Evolutionary conservation across 1,139 yeast species (phyloP).

Genomic region (Yamadazyma kanchanaburiensis): DNA sequence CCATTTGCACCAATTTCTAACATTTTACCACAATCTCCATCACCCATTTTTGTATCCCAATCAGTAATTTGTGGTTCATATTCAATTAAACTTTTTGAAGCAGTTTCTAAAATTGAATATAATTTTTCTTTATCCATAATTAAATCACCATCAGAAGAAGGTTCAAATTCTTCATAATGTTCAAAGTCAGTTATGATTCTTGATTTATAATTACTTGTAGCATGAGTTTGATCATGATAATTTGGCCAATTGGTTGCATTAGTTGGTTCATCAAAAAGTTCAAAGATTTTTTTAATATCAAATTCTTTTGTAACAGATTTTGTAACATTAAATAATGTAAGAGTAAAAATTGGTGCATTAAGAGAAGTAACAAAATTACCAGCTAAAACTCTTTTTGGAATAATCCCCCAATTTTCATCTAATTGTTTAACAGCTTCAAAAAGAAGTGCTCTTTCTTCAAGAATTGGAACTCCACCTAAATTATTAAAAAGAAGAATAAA

Average conservation of each 20-base stretch:
- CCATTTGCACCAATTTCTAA: constrained; percentile 41
- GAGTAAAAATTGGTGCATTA: constrained; percentile 50
- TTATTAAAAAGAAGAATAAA: constrained; percentile 47
- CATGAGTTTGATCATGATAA: constrained; percentile 26
- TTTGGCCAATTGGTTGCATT: constrained; percentile 40
- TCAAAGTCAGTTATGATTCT: constrained; percentile 36
- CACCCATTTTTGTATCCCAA: constrained; percentile 52
- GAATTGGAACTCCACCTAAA: constrained; percentile 48
- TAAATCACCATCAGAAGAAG: constrained; percentile 20
- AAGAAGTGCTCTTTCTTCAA: constrained; percentile 34
- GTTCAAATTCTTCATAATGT: constrained; percentile 26
- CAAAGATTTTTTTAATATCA: constrained; percentile 31
- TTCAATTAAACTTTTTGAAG: constrained; percentile 33
- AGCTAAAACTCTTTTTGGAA: constrained; percentile 39
- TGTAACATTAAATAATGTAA: constrained; percentile 44
- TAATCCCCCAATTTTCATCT: constrained; percentile 29
- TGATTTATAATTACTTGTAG: constrained; percentile 20
- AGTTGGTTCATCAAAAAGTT: constrained; percentile 34
- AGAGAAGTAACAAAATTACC: constrained; percentile 51
- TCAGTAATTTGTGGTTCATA: constrained; percentile 46
- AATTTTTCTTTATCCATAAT: constrained; percentile 28
- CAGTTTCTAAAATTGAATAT: constrained; percentile 27
- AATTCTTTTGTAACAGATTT: constrained; percentile 24
- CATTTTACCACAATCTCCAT: constrained; percentile 53
- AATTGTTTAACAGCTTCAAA: constrained; percentile 25